Evolutionary conservation across 768 basidiomycete genomes (phyloP), one percentile per base, ranked within the genome.

Genomic region (Rhodotorula kratochvilovae): DNA sequence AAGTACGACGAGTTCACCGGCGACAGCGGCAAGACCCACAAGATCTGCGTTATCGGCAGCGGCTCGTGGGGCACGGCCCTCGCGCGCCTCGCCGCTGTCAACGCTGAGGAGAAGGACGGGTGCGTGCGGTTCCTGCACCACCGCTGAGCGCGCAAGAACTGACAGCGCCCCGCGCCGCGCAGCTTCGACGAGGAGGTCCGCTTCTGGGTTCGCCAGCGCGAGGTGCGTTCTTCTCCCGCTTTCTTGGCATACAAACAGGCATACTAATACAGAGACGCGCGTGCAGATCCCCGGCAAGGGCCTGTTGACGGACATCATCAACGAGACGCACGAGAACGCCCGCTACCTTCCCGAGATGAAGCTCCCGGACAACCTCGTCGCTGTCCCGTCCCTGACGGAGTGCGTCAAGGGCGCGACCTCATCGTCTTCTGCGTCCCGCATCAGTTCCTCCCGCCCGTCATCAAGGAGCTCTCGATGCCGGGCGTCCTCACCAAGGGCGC

Each of bases 401-500:
- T 68, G 82, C 60, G 80, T 83, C 50, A 81, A 83, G 66, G 81
- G 76, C 43, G 82, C 82, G 5, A 83, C 82, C 80, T 80, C 5
- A 72, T 83, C 69, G 80, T 83, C 51, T 81, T 83, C 66, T 82
- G 82, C 56, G 76, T 82, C 64, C 83, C 83, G 33, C 83, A 83
- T 71, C 82, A 83, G 74, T 78, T 74, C 58, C 53, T 72, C 66
- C 71, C 68, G 27, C 61, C 63, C 55, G 66, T 78, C 29, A 71
- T 83, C 48, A 76, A 81, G 59, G 77, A 80, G 67, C 73, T 83
- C 33, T 79, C 80, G 55, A 58, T 68, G 48, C 73, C 73, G 42
- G 82, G 82, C 11, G 80, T 82, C 42, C 76, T 83, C 42, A 61
- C 75, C 31, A 77, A 80, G 66, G 79, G 79, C n/a, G 79, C 79